Percentiles rank a stretch among this genome's conserved stretches.
These are phyloP conservation scores for Angophora floribunda DNA, from an alignment of 345 rosid species.

Conservation along the genomic window DNA sequence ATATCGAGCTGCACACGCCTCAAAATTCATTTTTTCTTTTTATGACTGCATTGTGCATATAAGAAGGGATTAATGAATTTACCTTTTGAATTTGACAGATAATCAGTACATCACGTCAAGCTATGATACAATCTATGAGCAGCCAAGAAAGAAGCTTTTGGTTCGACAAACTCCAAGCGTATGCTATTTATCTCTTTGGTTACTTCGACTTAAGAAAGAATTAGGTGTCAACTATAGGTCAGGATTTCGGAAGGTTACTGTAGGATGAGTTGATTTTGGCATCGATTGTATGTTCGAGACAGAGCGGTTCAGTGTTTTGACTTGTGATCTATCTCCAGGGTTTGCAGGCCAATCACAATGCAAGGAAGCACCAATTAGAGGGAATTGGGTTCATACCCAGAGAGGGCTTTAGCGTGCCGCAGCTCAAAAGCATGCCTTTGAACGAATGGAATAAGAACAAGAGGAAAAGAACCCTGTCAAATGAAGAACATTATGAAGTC, in stretches of 20 bases:
- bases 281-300: not conserved
- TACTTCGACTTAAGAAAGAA: not conserved
- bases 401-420: not conserved
- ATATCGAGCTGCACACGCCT: not conserved
- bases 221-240: not conserved
- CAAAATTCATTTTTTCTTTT: not conserved
- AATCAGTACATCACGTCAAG: not conserved
- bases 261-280: not conserved
- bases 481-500: slow-evolving; percentile 2
- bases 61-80: not conserved
- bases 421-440: not conserved
- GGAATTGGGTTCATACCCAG: not conserved
- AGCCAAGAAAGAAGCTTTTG: not conserved
- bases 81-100: not conserved
- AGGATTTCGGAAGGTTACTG: not conserved
- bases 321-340: not conserved
- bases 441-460: slow-evolving; percentile 13
- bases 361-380: slow-evolving; percentile 9
- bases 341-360: not conserved
- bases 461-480: slow-evolving; percentile 11
- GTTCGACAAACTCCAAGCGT: not conserved
- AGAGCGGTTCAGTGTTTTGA: not conserved
- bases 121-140: not conserved
- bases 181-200: not conserved
- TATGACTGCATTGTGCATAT: not conserved